A percentile compares a stretch with the other conserved stretches of the same genome.
These are phyloP conservation scores for Phyllosticta ampelicida DNA, from an alignment of 2,329 filamentous ascomycete species.

Conservation along the genomic window DNA sequence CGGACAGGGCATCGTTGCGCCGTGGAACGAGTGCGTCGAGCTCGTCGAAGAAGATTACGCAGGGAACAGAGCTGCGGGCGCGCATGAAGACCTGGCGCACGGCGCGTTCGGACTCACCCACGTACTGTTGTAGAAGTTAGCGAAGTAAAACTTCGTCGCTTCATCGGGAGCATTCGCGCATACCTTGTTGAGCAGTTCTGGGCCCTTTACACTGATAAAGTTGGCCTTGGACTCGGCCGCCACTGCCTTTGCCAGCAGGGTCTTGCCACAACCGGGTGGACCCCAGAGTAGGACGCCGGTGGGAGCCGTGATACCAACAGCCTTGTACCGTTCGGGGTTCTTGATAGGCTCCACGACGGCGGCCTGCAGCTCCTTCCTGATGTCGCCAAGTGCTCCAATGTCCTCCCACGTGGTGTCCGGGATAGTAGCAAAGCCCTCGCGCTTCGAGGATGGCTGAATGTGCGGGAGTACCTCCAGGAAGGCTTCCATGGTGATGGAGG, in stretches of 20 bases:
- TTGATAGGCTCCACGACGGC: constrained; percentile 88
- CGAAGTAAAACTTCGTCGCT: neutral
- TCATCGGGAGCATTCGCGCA: constrained; percentile 1
- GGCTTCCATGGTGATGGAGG: constrained; percentile 53
- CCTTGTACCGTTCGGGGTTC: constrained; percentile 63
- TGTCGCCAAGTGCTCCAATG: constrained; percentile 71
- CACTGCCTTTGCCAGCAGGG: constrained; percentile 87
- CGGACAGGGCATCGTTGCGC: constrained; percentile 64
- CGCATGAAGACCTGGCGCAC: constrained; percentile 86
- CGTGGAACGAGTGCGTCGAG: constrained; percentile 84
- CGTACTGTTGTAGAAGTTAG: constrained; percentile 44
- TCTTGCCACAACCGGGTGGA: constrained; percentile 93
- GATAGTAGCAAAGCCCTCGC: constrained; percentile 90
- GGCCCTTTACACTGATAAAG: constrained; percentile 96
- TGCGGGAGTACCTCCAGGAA: constrained; percentile 65
- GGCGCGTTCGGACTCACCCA: constrained; percentile 89
- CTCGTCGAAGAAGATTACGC: constrained; percentile 97
- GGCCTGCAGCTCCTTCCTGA: constrained; percentile 70
- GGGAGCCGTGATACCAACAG: constrained; percentile 67
- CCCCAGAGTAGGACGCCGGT: constrained; percentile 93
- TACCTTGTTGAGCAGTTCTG: constrained; percentile 83
- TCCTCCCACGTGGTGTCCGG: constrained; percentile 89
- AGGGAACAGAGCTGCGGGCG: constrained; percentile 75
- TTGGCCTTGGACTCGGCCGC: constrained; percentile 93
- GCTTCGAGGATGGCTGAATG: constrained; percentile 71